Evolutionary conservation across 129 eudicot genomes (phyloP), one percentile per base, ranked within the genome.

Genomic region (Tagetes erecta): DNA sequence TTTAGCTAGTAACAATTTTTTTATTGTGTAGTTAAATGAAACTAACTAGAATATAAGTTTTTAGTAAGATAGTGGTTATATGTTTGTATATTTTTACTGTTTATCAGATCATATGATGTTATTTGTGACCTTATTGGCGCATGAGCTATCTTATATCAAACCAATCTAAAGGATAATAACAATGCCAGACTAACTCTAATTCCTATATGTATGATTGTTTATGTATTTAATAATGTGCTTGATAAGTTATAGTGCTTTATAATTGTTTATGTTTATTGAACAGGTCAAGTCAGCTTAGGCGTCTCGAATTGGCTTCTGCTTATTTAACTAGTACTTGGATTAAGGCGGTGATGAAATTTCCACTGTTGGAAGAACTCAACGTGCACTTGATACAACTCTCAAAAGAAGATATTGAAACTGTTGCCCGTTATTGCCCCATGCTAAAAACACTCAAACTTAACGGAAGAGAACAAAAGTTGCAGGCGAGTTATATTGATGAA

Each of bases 211-310:
- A 8, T 20, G 27, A 20, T 20, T 20, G 27, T 20, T 20, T 20
- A 20, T 20, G 27, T 20, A 20, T 20, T 20, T 20, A 20, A 20
- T 20, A 20, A 20, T 20, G 27, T 20, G 27, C 0, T 0, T 20
- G 27, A 20, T 20, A 20, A 20, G 27, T 20, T 20, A 20, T 20
- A 20, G 7, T 20, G 11, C 2, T 56, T 20, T 20, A 20, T 20
- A 20, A 20, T 20, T 20, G 27, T 20, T 6, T 56, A 27, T 6
- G 1, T 3, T 20, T 4, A 7, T 8, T 38, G 31, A 11, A 45
- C 39, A 68, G 73, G 34, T 47, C 73, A 47, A 46, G 44, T 47
- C 58, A 34, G 59, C 42, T 68, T 68, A 47, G 30, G 6, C 73
- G 44, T 68, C 44, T 68, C 8, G 3, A 2, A 4, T 33, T 31